Base-by-base conservation (phyloP, 306 rosid species). In the Biancaea sappan region DNA sequence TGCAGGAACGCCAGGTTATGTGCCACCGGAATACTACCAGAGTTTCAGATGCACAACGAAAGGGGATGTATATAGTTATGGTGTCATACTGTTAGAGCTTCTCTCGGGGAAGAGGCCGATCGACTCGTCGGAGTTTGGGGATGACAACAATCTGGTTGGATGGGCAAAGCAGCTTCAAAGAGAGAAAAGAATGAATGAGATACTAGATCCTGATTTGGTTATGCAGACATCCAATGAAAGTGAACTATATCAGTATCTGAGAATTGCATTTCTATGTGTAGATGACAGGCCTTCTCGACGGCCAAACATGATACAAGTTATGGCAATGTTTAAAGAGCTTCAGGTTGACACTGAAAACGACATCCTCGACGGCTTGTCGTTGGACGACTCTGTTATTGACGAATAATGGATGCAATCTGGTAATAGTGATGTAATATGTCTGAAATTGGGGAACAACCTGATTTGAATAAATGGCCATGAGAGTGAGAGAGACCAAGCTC, bases 1-100 rank as follows among this genome's bases (percentile, higher is more conserved):
- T 22, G 92, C 88, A 1, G 97, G 97, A 34, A 91, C 97, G 15
- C 97, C 97, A 0, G 97, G 97, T 28, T 91, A 91, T 26, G 97
- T 91, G 6, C 94, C 97, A 13, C 97, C 97, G 0, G 97, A 91
- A 76, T 91, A 91, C 86, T 91, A 88, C 77, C 97, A 91, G 73
- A 88, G 97, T 77, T 91, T 91, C 35, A 71, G 92, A 76, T 91
- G 94, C 89, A 87, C 97, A 4, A 71, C 94, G 14, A 91, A 88
- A 73, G 97, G 97, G 24, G 97, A 88, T 62, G 97, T 91, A 65
- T 88, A 91, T 58, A 91, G 96, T 22, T 88, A 85, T 15, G 96
- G 96, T 22, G 96, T 91, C 61, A 87, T 91, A 72, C 58, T 91
- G 63, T 80, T 91, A 8, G 96, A 91, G 79, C 94, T 91, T 82